Percentiles rank a stretch among this genome's conserved stretches.
Evolutionary conservation across 768 basidiomycete species (phyloP).

Genomic region (Hemileccinum impolitum): DNA sequence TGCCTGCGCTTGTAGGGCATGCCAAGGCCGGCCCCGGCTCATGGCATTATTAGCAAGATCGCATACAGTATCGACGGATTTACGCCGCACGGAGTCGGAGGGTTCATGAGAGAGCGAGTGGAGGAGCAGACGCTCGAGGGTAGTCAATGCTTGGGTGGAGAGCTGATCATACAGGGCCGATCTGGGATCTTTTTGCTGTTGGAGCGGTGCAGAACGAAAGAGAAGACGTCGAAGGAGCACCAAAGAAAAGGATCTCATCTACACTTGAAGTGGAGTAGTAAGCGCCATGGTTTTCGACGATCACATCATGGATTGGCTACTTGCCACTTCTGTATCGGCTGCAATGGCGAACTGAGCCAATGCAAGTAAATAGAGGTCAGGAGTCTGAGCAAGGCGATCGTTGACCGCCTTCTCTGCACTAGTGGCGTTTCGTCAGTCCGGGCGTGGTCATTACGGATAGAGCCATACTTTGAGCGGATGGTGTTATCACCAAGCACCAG

Average conservation of each 20-base stretch:
- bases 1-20: constrained; percentile 67
- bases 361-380: constrained; percentile 76
- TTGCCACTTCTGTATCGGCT: constrained; percentile 76
- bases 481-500: constrained; percentile 82
- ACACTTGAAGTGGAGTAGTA: constrained; percentile 11
- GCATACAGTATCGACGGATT: constrained; percentile 70
- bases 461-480: constrained; percentile 61
- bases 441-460: neutral
- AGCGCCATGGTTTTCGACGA: neutral
- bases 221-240: constrained; percentile 77
- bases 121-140: constrained; percentile 69
- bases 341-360: constrained; percentile 74
- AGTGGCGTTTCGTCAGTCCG: constrained; percentile 8
- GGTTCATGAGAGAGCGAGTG: constrained; percentile 66
- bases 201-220: constrained; percentile 54
- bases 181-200: constrained; percentile 35
- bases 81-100: constrained; percentile 55
- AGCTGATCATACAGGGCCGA: constrained; percentile 77
- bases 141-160: constrained; percentile 58
- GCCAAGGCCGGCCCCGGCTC: constrained; percentile 76
- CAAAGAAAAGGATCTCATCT: constrained; percentile 86
- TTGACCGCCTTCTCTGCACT: constrained; percentile 83
- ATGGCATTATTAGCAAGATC: constrained; percentile 77
- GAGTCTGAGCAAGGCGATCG: constrained; percentile 71
- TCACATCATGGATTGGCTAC: constrained; percentile 26